A percentile compares a stretch with the other conserved stretches of the same genome.
Conservation (phyloP, 1,284 basidiomycete genomes). For the Irpex rosettiformis region DNA sequence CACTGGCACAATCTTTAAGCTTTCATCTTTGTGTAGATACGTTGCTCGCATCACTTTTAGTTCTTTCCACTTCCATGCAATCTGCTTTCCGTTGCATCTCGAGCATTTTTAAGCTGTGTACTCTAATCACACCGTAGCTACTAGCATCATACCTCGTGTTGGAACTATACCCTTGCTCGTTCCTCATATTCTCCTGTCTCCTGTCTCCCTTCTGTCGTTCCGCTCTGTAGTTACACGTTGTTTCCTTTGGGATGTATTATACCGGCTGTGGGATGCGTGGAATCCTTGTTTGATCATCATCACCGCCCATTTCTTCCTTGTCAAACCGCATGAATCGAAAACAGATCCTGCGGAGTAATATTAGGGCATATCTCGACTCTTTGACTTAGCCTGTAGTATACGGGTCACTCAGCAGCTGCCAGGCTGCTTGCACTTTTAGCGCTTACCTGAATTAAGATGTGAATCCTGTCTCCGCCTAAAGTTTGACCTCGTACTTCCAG, state of each 20-base stretch:
- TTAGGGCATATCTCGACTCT: no score
- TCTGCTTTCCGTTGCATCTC: no score
- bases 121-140: background rate
- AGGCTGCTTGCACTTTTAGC: background rate
- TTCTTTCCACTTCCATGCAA: no score
- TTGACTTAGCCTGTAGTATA: no score
- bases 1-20: background rate
- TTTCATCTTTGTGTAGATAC: background rate
- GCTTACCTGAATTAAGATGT: no score
- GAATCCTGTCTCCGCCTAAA: no score
- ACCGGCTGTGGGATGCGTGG: background rate
- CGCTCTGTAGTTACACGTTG: no score
- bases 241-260: background rate
- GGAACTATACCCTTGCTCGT: background rate
- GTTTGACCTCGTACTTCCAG: background rate
- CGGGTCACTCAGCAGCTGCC: background rate
- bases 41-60: background rate
- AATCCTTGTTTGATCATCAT: no score
- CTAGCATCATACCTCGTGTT: background rate
- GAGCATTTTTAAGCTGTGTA: background rate
- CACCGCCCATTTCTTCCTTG: no score
- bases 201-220: no score
- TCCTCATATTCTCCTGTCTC: background rate
- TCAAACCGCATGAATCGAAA: no score
- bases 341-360: no score